Evolutionary conservation across 1,284 basidiomycete species (phyloP).

Genomic region (Moesziomyces antarcticus): DNA sequence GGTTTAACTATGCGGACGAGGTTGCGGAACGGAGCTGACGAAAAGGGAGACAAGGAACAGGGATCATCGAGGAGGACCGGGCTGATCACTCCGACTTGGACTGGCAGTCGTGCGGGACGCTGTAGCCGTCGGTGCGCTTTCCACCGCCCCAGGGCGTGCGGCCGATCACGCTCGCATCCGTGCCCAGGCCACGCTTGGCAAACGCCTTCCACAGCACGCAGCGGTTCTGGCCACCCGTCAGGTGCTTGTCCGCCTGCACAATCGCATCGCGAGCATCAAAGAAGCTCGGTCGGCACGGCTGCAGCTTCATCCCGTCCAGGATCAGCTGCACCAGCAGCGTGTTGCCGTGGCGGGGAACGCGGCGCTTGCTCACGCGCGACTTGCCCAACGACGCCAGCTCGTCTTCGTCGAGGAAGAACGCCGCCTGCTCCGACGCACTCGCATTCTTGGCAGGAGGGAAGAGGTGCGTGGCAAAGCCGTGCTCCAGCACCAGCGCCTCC

Average conservation of each 20-base stretch:
- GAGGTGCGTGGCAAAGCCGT: conserved; percentile 51
- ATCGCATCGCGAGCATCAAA: conserved; percentile 92
- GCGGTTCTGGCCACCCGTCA: conserved; percentile 91
- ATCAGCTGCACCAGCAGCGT: conserved; percentile 87
- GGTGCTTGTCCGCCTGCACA: conserved; percentile 87
- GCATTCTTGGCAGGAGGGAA: conserved; percentile 54
- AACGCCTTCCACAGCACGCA: conserved; percentile 92
- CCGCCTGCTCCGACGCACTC: conserved; percentile 34
- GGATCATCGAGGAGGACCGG: not conserved
- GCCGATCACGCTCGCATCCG: conserved; percentile 69
- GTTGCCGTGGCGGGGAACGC: conserved; percentile 91
- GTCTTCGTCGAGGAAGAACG: conserved; percentile 54
- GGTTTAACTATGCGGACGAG: not conserved
- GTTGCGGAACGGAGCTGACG: not conserved
- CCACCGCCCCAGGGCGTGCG: conserved; percentile 96
- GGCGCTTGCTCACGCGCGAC: conserved; percentile 71
- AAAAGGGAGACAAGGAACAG: too few relatives aligned
- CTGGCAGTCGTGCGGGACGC: conserved; percentile 69
- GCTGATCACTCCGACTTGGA: conserved; percentile 6
- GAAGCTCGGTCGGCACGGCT: conserved; percentile 88
- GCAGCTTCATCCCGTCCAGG: conserved; percentile 90
- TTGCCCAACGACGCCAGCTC: conserved; percentile 67
- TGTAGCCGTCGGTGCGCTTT: conserved; percentile 71
- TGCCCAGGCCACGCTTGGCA: conserved; percentile 77
- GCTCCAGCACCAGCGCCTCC: conserved; percentile 53